Base-by-base conservation (phyloP, 768 basidiomycete genomes). In the Pulveroboletus sp. region DNA sequence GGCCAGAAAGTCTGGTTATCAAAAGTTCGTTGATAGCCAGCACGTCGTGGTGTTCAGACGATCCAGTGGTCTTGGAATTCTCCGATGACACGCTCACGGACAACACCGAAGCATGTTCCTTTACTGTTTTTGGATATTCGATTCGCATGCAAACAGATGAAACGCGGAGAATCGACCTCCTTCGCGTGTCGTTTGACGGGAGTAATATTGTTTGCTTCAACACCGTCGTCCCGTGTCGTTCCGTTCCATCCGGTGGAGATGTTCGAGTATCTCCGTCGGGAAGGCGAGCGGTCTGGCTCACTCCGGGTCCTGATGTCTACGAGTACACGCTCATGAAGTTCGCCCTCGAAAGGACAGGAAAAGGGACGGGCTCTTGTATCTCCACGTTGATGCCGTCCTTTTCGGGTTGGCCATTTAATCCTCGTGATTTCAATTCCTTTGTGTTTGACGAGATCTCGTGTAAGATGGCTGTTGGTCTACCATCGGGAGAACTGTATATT, bases 381-480 rank as follows among this genome's bases (percentile, higher is more conserved):
- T 50, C 57, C 33, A 63, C 69, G 16, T 63, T 83, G 31, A 63
- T 81, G 38, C 76, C 77, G 1, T 61, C 68, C 10, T 68, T 78
- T 52, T 67, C 76, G 12, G 72, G 75, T 2, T 63, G 83, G 33
- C 81, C 81, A 0, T 81, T 84, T 45, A 69, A 73, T 52, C 69
- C 75, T 16, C 64, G 70, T 21, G 67, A 69, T 24, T 75, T 74
- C 46, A 70, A 72, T 31, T 72, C 72, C 0, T 61, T 84, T 24
- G 73, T 73, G 4, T 80, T 84, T 46, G 80, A 85, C 46, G 83
- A 85, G 55, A 67, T 72, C 5, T 73, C 73, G 3, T 80, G 82
- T 27, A 68, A 72, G 25, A 65, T 84, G 27, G 77, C 69, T 56
- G 60, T 82, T 13, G 76, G 74, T 10, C 62, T 83, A 13, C 72